Evolutionary conservation across 352 stramenopile genomes (phyloP), one percentile per base, ranked within the genome.

Genomic region (Phytophthora litchii): DNA sequence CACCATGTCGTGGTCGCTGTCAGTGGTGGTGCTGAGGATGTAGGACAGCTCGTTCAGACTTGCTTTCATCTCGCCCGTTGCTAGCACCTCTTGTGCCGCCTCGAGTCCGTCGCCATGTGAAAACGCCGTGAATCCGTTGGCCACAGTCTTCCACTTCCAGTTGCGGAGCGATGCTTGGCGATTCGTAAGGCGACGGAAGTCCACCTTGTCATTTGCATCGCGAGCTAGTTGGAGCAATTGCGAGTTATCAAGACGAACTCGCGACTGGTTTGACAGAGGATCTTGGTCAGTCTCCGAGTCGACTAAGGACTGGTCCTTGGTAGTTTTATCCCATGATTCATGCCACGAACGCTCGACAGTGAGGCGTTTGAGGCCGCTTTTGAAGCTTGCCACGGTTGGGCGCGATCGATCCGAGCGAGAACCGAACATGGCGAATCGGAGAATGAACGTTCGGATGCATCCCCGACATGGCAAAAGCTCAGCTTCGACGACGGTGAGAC

Each of bases 31-130:
- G 45, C 61, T 70, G 4, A 86, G 48, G 13, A 81, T 61, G 35
- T 55, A 25, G 0, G 54, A 53, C 35, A 81, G 51, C 44, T 86
- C 76, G 16, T 67, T 66, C 13, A 83, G 47, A 47, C 64, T 76
- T 14, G 70, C 76, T 14, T 72, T 56, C 51, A 83, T 69, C 47
- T 64, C 60, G 1, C 61, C 67, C 1, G 54, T 70, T 3, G 68
- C 45, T 41, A 78, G 54, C 19, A 80, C 60, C 42, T 72, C 60
- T 27, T 68, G 51, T 0, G 50, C 54, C 20, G 66, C 41, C 53
- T 79, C 66, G 25, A 74, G 54, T 3, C 66, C 61, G 20, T 72
- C 55, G n/a, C 74, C 73, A 9, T 73, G 57, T 10, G 48, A 74
- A 29, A 73, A 67, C 12, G 60, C 52, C 16, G 72, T 72, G 54